Conservation (phyloP, 1,284 basidiomycete species). For the Leucoagaricus sp. region DNA sequence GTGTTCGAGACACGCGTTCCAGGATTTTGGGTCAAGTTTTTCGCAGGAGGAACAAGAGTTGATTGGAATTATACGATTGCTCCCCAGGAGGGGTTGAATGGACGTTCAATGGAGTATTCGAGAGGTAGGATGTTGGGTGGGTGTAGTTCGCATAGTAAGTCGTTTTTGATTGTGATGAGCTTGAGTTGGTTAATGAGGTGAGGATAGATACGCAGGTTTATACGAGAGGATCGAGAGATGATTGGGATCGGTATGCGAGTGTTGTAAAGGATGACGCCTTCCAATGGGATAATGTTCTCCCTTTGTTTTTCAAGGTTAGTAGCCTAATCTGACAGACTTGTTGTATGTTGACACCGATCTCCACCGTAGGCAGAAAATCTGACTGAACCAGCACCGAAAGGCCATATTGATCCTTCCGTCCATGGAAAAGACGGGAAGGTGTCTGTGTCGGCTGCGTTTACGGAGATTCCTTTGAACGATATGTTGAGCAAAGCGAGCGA, state of each 20-base stretch:
- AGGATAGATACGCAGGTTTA: conserved; percentile 10
- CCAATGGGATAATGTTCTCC: conserved; percentile 1
- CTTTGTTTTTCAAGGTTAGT: conserved; percentile 8
- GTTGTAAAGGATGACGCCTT: neutral
- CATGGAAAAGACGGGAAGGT: conserved; percentile 9
- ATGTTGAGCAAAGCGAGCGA: conserved; percentile 3
- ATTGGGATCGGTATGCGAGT: conserved; percentile 8
- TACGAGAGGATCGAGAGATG: conserved; percentile 14
- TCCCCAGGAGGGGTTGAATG: conserved; percentile 17
- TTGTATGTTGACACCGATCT: neutral
- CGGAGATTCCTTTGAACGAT: neutral
- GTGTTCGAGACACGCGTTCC: conserved; percentile 18
- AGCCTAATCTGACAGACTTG: too few relatives aligned
- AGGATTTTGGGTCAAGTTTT: neutral
- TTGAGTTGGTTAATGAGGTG: neutral
- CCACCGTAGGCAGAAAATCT: neutral
- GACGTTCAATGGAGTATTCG: conserved; percentile 16
- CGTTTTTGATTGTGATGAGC: neutral
- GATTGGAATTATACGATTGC: conserved; percentile 23
- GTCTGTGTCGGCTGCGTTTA: conserved; percentile 2
- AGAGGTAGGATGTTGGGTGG: conserved; percentile 30
- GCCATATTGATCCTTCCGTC: conserved; percentile 14
- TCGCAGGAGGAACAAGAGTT: too few relatives aligned
- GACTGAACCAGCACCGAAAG: neutral
- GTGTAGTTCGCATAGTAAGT: conserved; percentile 29